phyloP scores from a whole-genome alignment of 2,329 filamentous ascomycete genomes.

The Colletotrichum magnum region DNA sequence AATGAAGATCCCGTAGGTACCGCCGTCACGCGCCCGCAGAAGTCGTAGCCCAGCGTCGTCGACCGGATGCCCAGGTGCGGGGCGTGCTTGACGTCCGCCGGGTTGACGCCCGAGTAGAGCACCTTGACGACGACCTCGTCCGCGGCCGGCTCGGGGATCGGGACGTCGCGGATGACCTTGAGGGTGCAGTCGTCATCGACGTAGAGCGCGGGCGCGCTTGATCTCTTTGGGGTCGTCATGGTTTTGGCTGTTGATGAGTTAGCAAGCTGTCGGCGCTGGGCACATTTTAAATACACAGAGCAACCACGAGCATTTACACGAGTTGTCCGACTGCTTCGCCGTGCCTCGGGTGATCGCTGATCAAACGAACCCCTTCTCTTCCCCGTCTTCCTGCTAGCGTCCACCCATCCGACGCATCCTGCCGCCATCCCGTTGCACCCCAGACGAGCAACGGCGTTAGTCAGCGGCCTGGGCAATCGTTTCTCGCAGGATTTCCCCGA shows the following conservation, averaged over 20 bases:
- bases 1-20: not conserved
- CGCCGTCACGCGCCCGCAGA: constrained; percentile 22
- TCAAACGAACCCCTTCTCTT: not conserved
- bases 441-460: no score
- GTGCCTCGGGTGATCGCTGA: not conserved
- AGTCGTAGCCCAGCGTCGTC: constrained; percentile 31
- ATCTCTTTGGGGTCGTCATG: not conserved
- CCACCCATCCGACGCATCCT: not conserved
- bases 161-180: constrained; percentile 21
- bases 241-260: not conserved
- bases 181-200: constrained; percentile 23
- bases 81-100: constrained; percentile 31
- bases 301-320: not conserved
- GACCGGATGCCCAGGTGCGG: constrained; percentile 9
- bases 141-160: not conserved
- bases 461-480: no score
- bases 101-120: constrained; percentile 32
- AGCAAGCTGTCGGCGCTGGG: not conserved
- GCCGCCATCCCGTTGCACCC: no score
- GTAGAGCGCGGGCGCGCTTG: constrained; percentile 21
- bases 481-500: no score
- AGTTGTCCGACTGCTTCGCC: not conserved
- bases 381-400: not conserved
- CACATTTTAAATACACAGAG: not conserved
- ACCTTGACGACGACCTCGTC: constrained; percentile 22